A percentile compares a stretch with the other conserved stretches of the same genome.
phyloP scores from a whole-genome alignment of 2,329 filamentous ascomycete genomes.

The Botrytis fragariae region DNA sequence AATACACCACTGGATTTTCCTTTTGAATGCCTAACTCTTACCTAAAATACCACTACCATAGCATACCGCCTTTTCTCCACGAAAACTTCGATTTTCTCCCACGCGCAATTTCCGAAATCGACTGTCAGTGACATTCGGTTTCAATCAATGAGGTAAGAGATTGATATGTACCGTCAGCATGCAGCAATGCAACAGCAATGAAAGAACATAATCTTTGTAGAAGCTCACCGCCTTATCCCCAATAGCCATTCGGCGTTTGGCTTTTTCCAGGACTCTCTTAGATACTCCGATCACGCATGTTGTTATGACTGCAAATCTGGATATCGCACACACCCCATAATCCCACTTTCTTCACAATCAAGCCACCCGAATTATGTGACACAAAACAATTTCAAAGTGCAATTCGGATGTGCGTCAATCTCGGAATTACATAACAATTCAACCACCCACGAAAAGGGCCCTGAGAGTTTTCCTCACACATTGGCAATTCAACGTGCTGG shows the following conservation, averaged over 20 bases:
- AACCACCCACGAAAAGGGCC: conserved; percentile 1
- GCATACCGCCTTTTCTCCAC: conserved; percentile 11
- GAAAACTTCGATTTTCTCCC: background rate
- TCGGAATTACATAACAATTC: conserved; percentile 14
- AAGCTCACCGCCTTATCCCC: conserved; percentile 3
- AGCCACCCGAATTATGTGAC: conserved; percentile 13
- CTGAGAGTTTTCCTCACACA: background rate
- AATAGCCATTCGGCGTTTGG: conserved; percentile 2
- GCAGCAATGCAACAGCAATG: background rate
- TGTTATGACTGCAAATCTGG: background rate
- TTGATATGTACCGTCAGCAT: conserved; percentile 9
- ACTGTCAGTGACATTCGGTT: conserved; percentile 10
- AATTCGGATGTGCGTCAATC: conserved; percentile 4
- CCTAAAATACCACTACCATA: background rate
- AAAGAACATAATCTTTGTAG: background rate
- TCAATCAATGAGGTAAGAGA: conserved; percentile 14
- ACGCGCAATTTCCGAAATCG: conserved; percentile 1
- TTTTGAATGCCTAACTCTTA: background rate
- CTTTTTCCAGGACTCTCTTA: background rate
- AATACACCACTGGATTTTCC: background rate
- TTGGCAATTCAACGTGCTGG: background rate
- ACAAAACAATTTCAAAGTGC: background rate
- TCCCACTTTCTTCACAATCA: conserved; percentile 8
- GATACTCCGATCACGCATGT: background rate
- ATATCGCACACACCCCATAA: conserved; percentile 7